Base-by-base conservation (phyloP, 352 stramenopile genomes). In the Blastocystis sp. region DNA sequence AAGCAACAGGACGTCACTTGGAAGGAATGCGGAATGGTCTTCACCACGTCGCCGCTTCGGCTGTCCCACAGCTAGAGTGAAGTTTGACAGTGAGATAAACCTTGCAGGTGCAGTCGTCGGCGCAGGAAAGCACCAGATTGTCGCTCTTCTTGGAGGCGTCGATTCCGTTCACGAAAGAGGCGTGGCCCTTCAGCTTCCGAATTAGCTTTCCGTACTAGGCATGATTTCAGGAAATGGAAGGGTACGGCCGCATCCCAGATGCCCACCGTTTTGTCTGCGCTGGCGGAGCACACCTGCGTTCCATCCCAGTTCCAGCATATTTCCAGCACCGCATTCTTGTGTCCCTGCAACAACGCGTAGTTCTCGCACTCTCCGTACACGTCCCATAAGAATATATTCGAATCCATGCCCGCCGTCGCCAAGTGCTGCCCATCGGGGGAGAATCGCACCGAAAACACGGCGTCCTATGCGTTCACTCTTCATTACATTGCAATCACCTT, bases 261-360 rank as follows among this genome's bases (percentile, higher is more conserved):
- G 38, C 91, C 92, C 34, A 95, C 89, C 0, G 91, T 94, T 89
- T 95, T 95, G 90, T 95, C 93, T 9, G 93, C 93, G 48, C 92
- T 94, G 28, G 91, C 92, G 9, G 92, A 94, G 53, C 94, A 89
- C 19, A 95, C 17, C 62, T 93, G 90, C 40, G 90, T 79, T 74
- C 92, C 94, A 88, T 95, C 93, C 89, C 94, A 95, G 41, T 91
- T 94, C 93, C 93, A 95, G 74, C 94, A 92, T 10, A 95, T 92
- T 89, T 95, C 92, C 59, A 95, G 82, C 60, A 95, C 92, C 1
- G 93, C 92, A 82, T 95, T 95, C 91, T 95, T 95, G 90, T 95
- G 93, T 34, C 93, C 93, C n/a, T 53, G 91, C 43, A 95, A 88
- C 77, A 93, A 89, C 65, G 89, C 91, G 89, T 94, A 95, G 80